phyloP scores from a whole-genome alignment of 2,329 filamentous ascomycete genomes.

The Pyrenochaeta sp. region DNA sequence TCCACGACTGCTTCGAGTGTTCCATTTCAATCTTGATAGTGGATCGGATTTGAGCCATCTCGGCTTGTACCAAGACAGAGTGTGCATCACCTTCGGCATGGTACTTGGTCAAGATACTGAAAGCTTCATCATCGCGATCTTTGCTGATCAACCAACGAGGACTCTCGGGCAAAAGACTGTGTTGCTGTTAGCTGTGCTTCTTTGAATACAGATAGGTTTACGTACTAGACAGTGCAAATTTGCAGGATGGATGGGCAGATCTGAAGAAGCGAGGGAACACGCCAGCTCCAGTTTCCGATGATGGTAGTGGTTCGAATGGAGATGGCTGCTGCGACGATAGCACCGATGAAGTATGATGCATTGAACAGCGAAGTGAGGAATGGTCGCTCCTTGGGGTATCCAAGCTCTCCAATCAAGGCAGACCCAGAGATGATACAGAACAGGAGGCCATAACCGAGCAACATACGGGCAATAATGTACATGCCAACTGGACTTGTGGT shows the following conservation, averaged over 20 bases:
- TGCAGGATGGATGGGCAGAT: constrained; percentile 57
- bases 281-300: constrained; percentile 55
- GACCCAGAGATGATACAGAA: constrained; percentile 67
- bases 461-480: constrained; percentile 66
- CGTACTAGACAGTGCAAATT: constrained; percentile 47
- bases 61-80: constrained; percentile 57
- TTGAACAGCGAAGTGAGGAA: constrained; percentile 69
- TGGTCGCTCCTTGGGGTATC: constrained; percentile 67
- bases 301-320: constrained; percentile 59
- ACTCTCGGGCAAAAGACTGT: constrained; percentile 48
- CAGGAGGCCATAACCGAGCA: constrained; percentile 69
- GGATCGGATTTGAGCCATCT: constrained; percentile 67
- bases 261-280: constrained; percentile 59
- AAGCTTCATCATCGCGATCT: constrained; percentile 56
- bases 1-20: constrained; percentile 61
- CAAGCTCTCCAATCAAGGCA: constrained; percentile 66
- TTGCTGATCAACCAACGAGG: constrained; percentile 61
- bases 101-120: constrained; percentile 48
- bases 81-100: constrained; percentile 53
- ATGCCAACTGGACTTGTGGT: constrained; percentile 52
- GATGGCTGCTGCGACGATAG: constrained; percentile 58
- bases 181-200: constrained; percentile 2
- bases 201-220: background rate
- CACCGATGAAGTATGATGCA: constrained; percentile 64
- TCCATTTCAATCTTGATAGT: constrained; percentile 65